Evolutionary conservation across 345 rosid species (phyloP), one percentile per base, ranked within the genome.

Genomic region (Murraya koenigii): DNA sequence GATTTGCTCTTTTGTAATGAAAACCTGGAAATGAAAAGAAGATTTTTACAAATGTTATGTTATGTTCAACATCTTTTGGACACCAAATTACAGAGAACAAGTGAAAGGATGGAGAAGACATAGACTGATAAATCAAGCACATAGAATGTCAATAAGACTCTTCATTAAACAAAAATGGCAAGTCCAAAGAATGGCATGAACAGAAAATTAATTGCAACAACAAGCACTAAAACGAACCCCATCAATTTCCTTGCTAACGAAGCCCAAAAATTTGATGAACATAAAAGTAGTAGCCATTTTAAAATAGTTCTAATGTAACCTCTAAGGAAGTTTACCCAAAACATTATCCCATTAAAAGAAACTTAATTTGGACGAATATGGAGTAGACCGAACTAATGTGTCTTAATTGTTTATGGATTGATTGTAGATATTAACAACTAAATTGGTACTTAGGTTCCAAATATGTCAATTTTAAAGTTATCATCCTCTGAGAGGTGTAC

Each of bases 1-100:
- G 44, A 85, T 79, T 78, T 92, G 96, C 78, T 95, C 99, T 81
- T 95, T 98, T 23, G 99, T 96, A 73, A 93, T 83, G 78, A 93
- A 92, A 41, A 85, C 86, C 99, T 95, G 88, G 26, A 68, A 8
- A 62, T 39, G 9, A 39, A 7, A 39, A 39, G 44, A 8, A 15
- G 22, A 26, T 60, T 25, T 19, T 33, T n/a, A 32, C 11, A 56
- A 30, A 56, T 70, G 36, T 28, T 22, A 69, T 44, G 61, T 49
- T 30, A 52, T 8, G 15, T 30, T 30, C 26, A 70, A 30, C 38
- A 56, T 36, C 47, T 6, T 36, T 17, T 4, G 28, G 20, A 30
- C 35, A 41, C 67, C 33, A 79, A 58, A 69, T 28, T 17, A 17
- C 8, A 64, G 22, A 60, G 28, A 63, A 62, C 35, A 28, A 44